phyloP scores from a whole-genome alignment of 2,329 filamentous ascomycete genomes.

The Aspergillus aculeatinus region DNA sequence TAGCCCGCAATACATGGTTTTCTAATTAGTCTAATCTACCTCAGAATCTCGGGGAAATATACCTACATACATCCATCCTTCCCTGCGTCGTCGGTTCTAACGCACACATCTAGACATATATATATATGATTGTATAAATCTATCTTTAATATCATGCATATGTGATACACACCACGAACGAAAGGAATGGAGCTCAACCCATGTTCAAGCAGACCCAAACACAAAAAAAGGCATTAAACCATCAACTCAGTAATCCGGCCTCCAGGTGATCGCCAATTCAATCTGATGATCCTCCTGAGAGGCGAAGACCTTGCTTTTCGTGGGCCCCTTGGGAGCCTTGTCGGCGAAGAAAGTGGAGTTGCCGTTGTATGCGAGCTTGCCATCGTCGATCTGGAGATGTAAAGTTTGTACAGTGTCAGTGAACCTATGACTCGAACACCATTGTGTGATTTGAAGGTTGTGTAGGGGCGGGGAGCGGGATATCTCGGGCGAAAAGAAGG shows the following conservation, averaged over 20 bases:
- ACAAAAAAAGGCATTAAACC: neutral
- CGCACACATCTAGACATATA: no score
- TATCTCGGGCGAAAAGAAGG: neutral
- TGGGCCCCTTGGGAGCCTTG: conserved; percentile 36
- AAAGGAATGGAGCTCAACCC: neutral
- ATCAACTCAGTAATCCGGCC: conserved; percentile 11
- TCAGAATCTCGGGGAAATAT: no score
- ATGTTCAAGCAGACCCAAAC: neutral
- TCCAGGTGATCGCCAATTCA: conserved; percentile 37
- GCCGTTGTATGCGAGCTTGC: conserved; percentile 33
- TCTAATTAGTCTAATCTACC: no score
- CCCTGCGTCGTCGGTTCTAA: no score
- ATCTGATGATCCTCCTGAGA: conserved; percentile 33
- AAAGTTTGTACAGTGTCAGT: neutral
- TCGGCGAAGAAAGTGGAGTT: conserved; percentile 42
- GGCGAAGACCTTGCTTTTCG: conserved; percentile 36
- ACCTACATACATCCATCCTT: no score
- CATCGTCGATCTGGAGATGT: conserved; percentile 28
- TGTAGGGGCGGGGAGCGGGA: neutral
- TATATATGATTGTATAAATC: no score
- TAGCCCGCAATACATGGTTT: no score
- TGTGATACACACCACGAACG: neutral
- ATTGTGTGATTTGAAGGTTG: no score
- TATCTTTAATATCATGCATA: no score
- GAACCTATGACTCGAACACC: no score